Evolutionary conservation across 768 basidiomycete species (phyloP).

Genomic region (Tephrocybe rancida): DNA sequence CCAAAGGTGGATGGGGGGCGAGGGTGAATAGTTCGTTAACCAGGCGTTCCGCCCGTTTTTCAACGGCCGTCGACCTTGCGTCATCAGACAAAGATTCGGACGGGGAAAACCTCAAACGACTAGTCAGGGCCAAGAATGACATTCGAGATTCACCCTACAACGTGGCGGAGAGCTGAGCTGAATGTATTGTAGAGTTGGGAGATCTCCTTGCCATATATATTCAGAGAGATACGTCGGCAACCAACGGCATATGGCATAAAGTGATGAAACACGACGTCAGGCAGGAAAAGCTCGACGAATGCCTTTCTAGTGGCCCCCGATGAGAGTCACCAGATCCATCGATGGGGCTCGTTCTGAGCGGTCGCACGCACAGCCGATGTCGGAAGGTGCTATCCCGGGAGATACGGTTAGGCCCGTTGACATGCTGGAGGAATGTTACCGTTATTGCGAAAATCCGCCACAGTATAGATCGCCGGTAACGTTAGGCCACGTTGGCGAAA

Average conservation of each 20-base stretch:
- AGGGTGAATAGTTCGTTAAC: neutral
- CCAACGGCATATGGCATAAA: neutral
- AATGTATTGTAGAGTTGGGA: neutral
- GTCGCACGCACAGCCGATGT: neutral
- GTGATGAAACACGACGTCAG: neutral
- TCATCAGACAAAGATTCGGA: slow-evolving; percentile 1
- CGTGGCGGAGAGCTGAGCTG: neutral
- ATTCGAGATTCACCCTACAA: neutral
- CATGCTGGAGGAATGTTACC: neutral
- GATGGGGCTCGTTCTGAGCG: no score
- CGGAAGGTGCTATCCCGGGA: neutral
- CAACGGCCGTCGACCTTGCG: neutral
- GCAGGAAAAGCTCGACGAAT: neutral
- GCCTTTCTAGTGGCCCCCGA: no score
- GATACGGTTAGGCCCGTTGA: neutral
- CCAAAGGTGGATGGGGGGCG: neutral
- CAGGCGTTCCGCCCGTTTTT: neutral
- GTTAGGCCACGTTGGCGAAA: neutral
- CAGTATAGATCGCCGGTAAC: neutral
- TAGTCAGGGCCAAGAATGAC: neutral
- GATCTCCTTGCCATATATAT: slow-evolving; percentile 1
- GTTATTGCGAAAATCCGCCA: neutral
- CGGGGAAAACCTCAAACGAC: neutral
- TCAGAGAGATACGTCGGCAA: slow-evolving; percentile 11
- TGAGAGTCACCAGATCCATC: neutral